Conservation (phyloP, 1,284 basidiomycete species). For the Fomitopsis betulina region DNA sequence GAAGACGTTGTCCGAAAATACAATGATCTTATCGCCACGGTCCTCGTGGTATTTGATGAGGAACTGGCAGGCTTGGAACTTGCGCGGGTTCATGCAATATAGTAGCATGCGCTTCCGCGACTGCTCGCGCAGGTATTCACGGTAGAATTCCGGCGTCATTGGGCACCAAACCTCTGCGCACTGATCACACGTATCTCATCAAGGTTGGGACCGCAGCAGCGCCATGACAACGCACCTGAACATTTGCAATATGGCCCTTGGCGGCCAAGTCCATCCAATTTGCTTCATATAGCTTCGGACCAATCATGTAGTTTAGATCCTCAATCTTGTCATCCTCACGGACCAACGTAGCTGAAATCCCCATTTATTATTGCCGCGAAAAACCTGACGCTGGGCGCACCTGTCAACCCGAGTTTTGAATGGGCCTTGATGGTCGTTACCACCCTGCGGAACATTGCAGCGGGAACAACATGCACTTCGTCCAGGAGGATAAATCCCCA, state of each 20-base stretch:
- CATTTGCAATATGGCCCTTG: constrained; percentile 99
- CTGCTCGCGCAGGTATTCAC: constrained; percentile 93
- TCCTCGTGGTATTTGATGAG: constrained; percentile 98
- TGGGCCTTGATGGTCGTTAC: constrained; percentile 97
- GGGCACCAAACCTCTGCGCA: constrained; percentile 99
- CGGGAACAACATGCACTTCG: constrained; percentile 97
- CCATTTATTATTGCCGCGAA: neutral
- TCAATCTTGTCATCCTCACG: constrained; percentile 99
- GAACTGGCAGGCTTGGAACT: constrained; percentile 99
- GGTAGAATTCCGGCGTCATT: constrained; percentile 99
- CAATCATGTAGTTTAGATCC: constrained; percentile 98
- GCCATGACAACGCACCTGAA: constrained; percentile 63
- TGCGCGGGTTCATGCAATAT: constrained; percentile 99
- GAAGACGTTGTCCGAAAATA: constrained; percentile 98
- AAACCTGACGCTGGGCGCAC: constrained; percentile 32
- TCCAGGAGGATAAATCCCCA: constrained; percentile 96
- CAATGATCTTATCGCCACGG: constrained; percentile 98
- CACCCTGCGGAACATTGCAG: constrained; percentile 94
- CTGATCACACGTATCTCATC: constrained; percentile 33
- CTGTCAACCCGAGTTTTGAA: constrained; percentile 92
- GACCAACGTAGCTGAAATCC: constrained; percentile 80
- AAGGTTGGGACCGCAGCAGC: neutral
- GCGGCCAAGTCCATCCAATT: constrained; percentile 99
- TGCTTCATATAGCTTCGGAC: constrained; percentile 98
- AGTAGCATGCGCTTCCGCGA: constrained; percentile 93